Evolutionary conservation across 73 alveolate species (phyloP).

Genomic region (Effrenium voratum): DNA sequence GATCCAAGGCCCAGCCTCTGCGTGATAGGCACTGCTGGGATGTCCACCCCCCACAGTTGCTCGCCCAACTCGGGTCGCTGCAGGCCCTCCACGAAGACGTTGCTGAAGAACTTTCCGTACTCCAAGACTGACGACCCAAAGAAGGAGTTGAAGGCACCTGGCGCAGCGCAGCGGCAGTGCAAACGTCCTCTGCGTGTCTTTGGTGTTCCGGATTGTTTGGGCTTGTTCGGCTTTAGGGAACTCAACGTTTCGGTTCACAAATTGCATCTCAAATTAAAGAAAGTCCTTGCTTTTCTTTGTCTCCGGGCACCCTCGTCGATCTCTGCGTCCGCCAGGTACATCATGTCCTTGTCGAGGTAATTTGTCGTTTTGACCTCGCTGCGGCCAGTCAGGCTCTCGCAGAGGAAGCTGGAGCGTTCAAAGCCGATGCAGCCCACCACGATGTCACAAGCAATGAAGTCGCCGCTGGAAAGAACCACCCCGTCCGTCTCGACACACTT

Average conservation of each 20-base stretch:
- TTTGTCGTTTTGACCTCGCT: conserved; percentile 27
- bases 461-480: conserved; percentile 28
- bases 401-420: conserved; percentile 19
- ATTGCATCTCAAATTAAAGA: no score
- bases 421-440: conserved; percentile 77
- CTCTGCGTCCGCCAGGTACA: conserved; percentile 67
- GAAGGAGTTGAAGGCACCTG: conserved; percentile 64
- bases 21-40: conserved; percentile 25
- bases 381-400: conserved; percentile 57
- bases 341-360: conserved; percentile 59
- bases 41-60: conserved; percentile 26
- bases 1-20: background rate
- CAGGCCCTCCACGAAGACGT: conserved; percentile 65
- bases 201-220: no score
- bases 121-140: conserved; percentile 64
- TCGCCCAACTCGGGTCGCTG: conserved; percentile 51
- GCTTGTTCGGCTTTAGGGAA: no score
- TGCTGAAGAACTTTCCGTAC: conserved; percentile 63
- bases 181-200: no score
- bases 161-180: no score
- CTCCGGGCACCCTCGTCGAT: conserved; percentile 65
- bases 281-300: no score
- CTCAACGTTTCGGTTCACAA: no score
- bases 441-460: conserved; percentile 31
- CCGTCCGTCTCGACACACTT: background rate